phyloP scores from a whole-genome alignment of 139 green algal species.

The Asterochloris erici region DNA sequence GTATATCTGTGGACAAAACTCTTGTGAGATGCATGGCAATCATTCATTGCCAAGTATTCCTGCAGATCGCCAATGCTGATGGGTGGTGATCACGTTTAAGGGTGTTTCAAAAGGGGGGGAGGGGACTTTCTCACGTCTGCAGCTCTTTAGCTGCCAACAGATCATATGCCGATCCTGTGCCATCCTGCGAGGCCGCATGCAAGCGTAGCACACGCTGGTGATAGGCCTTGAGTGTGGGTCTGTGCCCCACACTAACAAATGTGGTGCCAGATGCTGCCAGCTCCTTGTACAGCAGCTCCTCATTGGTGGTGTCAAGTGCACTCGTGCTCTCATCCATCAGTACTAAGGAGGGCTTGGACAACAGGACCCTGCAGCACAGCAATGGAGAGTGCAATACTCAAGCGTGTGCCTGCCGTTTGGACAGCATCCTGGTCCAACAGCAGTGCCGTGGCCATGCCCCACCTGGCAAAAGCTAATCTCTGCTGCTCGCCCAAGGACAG shows the following conservation, averaged over 20 bases:
- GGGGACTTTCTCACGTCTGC: too few species aligned
- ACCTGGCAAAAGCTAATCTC: slow-evolving; percentile 90
- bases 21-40: too few species aligned
- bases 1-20: too few species aligned
- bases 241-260: slow-evolving; percentile 89
- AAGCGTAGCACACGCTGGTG: slow-evolving; percentile 78
- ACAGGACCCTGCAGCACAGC: slow-evolving; percentile 52
- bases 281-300: slow-evolving; percentile 79
- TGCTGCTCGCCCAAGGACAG: slow-evolving; percentile 97
- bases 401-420: background rate
- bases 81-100: too few species aligned
- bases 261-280: slow-evolving; percentile 57
- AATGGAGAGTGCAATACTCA: background rate
- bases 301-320: slow-evolving; percentile 85
- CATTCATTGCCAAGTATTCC: too few species aligned
- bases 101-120: too few species aligned
- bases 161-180: too few species aligned
- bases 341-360: slow-evolving; percentile 70
- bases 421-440: background rate
- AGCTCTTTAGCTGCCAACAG: too few species aligned
- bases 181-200: background rate
- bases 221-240: slow-evolving; percentile 72
- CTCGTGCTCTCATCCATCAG: slow-evolving; percentile 94
- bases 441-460: background rate
- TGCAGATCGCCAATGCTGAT: too few species aligned